A percentile compares a stretch with the other conserved stretches of the same genome.
Conservation (phyloP, 371 early-diverging fungal genomes). For the Nosema bombycis region DNA sequence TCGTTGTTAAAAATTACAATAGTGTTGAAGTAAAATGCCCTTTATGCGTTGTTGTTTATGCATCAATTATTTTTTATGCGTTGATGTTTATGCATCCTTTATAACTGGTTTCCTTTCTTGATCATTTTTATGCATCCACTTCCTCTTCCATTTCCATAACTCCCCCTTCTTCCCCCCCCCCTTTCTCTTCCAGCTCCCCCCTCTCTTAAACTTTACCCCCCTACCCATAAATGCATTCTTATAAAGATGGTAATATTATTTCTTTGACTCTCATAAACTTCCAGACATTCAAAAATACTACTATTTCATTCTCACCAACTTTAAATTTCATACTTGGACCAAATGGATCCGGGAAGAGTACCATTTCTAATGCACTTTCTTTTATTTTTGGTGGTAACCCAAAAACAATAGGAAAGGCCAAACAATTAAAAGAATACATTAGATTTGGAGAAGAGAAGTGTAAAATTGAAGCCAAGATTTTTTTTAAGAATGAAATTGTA, state of each 20-base stretch:
- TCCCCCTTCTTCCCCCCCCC: too few species aligned
- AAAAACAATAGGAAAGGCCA: slow-evolving; percentile 67
- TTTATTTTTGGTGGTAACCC: slow-evolving; percentile 83
- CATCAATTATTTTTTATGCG: too few species aligned
- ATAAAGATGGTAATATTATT: slow-evolving; percentile 53
- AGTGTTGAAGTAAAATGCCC: too few species aligned
- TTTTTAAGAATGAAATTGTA: slow-evolving; percentile 5
- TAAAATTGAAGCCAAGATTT: slow-evolving; percentile 40
- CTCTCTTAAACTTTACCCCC: too few species aligned
- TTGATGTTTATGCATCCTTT: too few species aligned
- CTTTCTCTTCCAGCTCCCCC: too few species aligned
- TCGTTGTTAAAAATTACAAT: too few species aligned
- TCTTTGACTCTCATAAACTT: slow-evolving; percentile 59
- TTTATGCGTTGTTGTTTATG: too few species aligned
- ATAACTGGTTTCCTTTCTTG: too few species aligned
- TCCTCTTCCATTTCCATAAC: too few species aligned
- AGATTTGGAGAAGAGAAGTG: slow-evolving; percentile 54
- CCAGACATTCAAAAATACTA: slow-evolving; percentile 60
- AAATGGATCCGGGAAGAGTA: slow-evolving; percentile 90
- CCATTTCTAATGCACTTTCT: slow-evolving; percentile 88
- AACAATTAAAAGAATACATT: slow-evolving; percentile 59
- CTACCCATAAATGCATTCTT: too few species aligned
- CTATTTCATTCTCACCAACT: slow-evolving; percentile 56
- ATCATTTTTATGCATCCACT: too few species aligned
- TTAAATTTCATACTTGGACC: slow-evolving; percentile 66